Evolutionary conservation across 371 early-diverging fungal species (phyloP).

Genomic region (Saksenaea vasiformis): DNA sequence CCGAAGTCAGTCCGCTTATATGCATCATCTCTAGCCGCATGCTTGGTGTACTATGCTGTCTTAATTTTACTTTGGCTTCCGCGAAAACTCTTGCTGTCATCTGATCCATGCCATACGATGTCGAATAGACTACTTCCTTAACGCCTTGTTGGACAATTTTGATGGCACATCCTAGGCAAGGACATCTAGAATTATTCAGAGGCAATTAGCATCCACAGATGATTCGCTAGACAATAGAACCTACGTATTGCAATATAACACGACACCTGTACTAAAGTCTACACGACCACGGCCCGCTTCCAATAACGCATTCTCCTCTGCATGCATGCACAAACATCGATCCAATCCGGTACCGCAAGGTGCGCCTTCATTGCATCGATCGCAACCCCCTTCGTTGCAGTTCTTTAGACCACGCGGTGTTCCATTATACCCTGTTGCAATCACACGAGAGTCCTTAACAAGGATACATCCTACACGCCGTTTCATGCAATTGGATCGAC

Average conservation of each 20-base stretch:
- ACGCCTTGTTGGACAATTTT: constrained; percentile 97
- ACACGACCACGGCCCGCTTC: constrained; percentile 92
- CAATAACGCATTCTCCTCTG: constrained; percentile 97
- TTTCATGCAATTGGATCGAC: constrained; percentile 95
- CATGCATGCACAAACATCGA: constrained; percentile 96
- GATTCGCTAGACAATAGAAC: constrained; percentile 11
- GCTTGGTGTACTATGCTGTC: constrained; percentile 76
- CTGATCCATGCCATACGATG: constrained; percentile 90
- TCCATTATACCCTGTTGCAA: constrained; percentile 99
- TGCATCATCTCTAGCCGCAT: constrained; percentile 34
- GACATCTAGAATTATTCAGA: constrained; percentile 49
- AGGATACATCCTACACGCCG: constrained; percentile 96
- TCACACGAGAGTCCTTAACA: constrained; percentile 85
- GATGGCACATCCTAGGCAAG: constrained; percentile 90
- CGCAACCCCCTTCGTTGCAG: constrained; percentile 96
- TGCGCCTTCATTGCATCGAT: constrained; percentile 85
- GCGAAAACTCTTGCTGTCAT: constrained; percentile 77
- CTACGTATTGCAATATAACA: constrained; percentile 92
- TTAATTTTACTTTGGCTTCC: constrained; percentile 78
- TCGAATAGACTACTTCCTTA: constrained; percentile 87
- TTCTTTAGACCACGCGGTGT: constrained; percentile 91
- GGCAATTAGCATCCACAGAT: constrained; percentile 26
- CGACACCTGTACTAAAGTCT: constrained; percentile 58
- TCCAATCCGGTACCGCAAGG: constrained; percentile 80
- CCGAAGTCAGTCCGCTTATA: constrained; percentile 6